phyloP scores from a whole-genome alignment of 2,329 filamentous ascomycete genomes.

The Biscogniauxia mediterranea region DNA sequence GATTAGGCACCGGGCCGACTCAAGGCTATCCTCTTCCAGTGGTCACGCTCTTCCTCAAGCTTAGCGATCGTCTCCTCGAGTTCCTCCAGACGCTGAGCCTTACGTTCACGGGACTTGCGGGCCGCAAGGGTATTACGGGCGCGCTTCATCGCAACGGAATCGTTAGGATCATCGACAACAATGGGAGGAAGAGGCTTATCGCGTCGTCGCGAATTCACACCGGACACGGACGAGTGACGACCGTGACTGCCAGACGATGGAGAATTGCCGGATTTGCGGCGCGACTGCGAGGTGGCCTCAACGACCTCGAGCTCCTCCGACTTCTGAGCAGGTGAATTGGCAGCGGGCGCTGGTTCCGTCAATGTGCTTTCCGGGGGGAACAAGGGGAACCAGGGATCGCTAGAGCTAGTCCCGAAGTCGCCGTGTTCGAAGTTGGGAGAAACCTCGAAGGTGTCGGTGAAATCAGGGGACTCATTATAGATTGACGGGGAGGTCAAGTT shows the following conservation, averaged over 20 bases:
- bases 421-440: constrained; percentile 71
- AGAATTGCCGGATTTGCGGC: constrained; percentile 49
- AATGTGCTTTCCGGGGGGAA: constrained; percentile 55
- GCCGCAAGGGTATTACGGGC: constrained; percentile 91
- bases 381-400: constrained; percentile 68
- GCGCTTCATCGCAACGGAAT: constrained; percentile 83
- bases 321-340: constrained; percentile 42
- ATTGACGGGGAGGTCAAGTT: constrained; percentile 82
- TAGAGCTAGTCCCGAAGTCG: constrained; percentile 51
- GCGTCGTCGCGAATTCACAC: constrained; percentile 71
- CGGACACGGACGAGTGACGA: constrained; percentile 67
- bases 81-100: constrained; percentile 72
- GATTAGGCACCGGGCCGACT: constrained; percentile 36
- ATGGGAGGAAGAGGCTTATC: constrained; percentile 81
- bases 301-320: constrained; percentile 50
- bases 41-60: constrained; percentile 63
- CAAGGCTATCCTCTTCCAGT: constrained; percentile 60
- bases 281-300: constrained; percentile 40
- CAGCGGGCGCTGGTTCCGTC: constrained; percentile 24
- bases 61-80: constrained; percentile 72
- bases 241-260: constrained; percentile 40
- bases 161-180: constrained; percentile 68
- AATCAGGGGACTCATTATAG: constrained; percentile 73
- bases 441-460: constrained; percentile 68
- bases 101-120: constrained; percentile 87